These are phyloP conservation scores for Amanita polypyramis DNA, from an alignment of 768 basidiomycete genomes.

Conservation along the genomic window DNA sequence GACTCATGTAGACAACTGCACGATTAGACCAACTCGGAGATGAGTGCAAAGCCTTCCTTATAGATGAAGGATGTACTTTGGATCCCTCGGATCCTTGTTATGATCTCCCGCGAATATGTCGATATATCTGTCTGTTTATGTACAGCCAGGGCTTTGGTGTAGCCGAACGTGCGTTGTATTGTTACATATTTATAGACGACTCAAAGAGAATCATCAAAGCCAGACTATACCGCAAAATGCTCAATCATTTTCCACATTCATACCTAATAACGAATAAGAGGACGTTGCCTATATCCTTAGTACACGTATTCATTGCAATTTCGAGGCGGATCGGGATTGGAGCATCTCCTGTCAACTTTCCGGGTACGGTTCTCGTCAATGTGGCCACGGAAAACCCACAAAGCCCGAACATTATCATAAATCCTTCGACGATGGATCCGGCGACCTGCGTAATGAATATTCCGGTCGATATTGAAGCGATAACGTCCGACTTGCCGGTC, in stretches of 20 bases:
- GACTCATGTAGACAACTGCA: slow-evolving; percentile 24
- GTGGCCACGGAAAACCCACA: slow-evolving; percentile 27
- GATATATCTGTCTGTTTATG: slow-evolving; percentile 42
- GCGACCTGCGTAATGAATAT: slow-evolving; percentile 23
- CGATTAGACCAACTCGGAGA: slow-evolving; percentile 28
- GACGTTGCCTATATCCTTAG: slow-evolving; percentile 51
- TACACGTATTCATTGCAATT: slow-evolving; percentile 46
- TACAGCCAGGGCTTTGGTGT: slow-evolving; percentile 33
- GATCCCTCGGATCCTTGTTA: slow-evolving; percentile 21
- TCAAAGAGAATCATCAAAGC: slow-evolving; percentile 15
- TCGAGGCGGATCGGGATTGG: slow-evolving; percentile 38
- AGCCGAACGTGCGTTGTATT: slow-evolving; percentile 25
- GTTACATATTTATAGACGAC: slow-evolving; percentile 4
- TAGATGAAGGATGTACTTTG: slow-evolving; percentile 16
- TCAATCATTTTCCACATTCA: slow-evolving; percentile 48
- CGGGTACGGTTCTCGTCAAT: slow-evolving; percentile 41
- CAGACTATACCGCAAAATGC: slow-evolving; percentile 29
- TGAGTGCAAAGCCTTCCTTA: slow-evolving; percentile 30
- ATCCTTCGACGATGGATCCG: slow-evolving; percentile 21
- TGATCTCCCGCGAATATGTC: slow-evolving; percentile 24
- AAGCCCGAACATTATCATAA: slow-evolving; percentile 39
- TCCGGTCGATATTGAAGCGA: slow-evolving; percentile 6
- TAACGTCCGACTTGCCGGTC: slow-evolving; percentile 1
- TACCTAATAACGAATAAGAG: slow-evolving; percentile 39
- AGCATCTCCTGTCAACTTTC: slow-evolving; percentile 47